Evolutionary conservation across 352 stramenopile species (phyloP).

Genomic region (Lagenidium giganteum): DNA sequence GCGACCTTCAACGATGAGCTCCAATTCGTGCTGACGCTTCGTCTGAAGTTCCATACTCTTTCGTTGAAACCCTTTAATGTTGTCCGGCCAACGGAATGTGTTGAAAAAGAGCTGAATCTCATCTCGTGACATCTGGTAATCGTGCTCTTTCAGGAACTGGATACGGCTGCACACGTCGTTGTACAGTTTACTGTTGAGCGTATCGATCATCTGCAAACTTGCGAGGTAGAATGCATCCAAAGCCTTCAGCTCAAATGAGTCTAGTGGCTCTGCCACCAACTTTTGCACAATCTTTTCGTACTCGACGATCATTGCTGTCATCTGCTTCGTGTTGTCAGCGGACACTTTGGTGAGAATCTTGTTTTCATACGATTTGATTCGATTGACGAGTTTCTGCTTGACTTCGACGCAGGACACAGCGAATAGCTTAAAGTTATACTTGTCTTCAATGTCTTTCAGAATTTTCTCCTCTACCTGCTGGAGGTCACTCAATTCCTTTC

Average conservation of each 20-base stretch:
- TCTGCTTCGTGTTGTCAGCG: constrained; percentile 75
- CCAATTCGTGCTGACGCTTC: constrained; percentile 77
- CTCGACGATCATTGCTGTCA: constrained; percentile 65
- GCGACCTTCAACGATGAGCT: constrained; percentile 76
- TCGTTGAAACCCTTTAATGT: constrained; percentile 78
- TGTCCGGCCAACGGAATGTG: constrained; percentile 83
- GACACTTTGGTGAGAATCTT: constrained; percentile 71
- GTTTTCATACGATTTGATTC: constrained; percentile 54
- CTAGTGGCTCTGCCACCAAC: constrained; percentile 75
- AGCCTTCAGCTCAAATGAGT: constrained; percentile 80
- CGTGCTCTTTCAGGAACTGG: constrained; percentile 80
- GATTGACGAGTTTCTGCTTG: constrained; percentile 64
- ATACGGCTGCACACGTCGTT: constrained; percentile 53
- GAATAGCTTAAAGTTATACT: constrained; percentile 83
- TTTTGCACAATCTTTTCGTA: constrained; percentile 84
- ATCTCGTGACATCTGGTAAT: constrained; percentile 73
- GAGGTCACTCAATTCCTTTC: constrained; percentile 40
- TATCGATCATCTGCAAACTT: constrained; percentile 58
- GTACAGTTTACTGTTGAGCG: constrained; percentile 59
- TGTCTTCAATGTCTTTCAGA: constrained; percentile 43
- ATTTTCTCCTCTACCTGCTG: constrained; percentile 35
- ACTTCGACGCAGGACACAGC: constrained; percentile 74
- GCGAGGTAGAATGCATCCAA: constrained; percentile 71
- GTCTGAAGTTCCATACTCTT: constrained; percentile 83
- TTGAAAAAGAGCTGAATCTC: constrained; percentile 85